Evolutionary conservation across 2,329 filamentous ascomycete species (phyloP).

Genomic region (Aulographum hederae): DNA sequence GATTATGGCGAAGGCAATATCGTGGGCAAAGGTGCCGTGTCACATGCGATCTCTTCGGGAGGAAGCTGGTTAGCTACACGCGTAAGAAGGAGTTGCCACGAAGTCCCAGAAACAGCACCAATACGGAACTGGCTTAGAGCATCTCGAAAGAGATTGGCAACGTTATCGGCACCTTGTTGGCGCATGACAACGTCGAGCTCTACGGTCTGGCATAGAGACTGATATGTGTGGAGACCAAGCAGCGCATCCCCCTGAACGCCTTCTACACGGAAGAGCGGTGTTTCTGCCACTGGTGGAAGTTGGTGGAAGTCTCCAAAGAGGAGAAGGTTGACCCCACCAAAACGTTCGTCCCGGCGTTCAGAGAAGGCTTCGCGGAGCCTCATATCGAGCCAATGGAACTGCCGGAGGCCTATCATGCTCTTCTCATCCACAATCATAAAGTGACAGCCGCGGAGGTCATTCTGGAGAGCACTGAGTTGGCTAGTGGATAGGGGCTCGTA

Average conservation of each 20-base stretch:
- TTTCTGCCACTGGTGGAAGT: background rate
- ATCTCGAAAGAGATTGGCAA: background rate
- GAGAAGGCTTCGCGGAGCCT: background rate
- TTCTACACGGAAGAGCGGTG: background rate
- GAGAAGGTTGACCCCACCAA: constrained; percentile 1
- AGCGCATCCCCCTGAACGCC: background rate
- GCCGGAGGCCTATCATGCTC: background rate
- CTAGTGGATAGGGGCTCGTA: background rate
- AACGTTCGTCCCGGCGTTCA: background rate
- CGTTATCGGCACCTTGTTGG: background rate
- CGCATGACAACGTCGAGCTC: background rate
- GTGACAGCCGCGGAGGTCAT: background rate
- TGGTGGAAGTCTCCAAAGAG: background rate
- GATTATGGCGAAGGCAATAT: no score
- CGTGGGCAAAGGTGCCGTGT: no score
- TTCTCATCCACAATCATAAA: constrained; percentile 1
- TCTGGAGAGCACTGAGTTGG: background rate
- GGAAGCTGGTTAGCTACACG: no score
- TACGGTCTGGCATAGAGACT: background rate
- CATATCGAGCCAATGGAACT: background rate
- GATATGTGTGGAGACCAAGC: background rate
- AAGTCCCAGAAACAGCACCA: background rate
- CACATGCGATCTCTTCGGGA: no score
- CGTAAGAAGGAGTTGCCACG: background rate
- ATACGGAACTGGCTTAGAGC: background rate